Conservation (phyloP, 768 basidiomycete genomes). For the Ramaria rubella region DNA sequence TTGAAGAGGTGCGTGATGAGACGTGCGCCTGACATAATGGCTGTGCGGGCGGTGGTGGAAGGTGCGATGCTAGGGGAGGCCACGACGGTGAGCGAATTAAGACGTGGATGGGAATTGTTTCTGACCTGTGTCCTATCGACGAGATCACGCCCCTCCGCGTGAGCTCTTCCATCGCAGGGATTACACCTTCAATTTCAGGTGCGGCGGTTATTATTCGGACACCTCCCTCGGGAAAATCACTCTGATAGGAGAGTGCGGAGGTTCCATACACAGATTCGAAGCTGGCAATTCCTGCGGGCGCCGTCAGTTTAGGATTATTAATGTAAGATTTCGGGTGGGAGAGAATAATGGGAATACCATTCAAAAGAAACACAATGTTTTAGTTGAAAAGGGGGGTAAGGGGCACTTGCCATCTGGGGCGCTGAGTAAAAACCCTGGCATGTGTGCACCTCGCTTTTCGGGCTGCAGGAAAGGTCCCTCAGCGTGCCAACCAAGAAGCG, state of each 20-base stretch:
- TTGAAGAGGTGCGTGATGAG: conserved; percentile 92
- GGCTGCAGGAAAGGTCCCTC: conserved; percentile 86
- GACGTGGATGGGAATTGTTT: conserved; percentile 10
- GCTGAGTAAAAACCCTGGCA: conserved; percentile 53
- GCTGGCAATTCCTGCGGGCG: conserved; percentile 43
- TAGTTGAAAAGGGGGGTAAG: background rate
- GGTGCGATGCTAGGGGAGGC: conserved; percentile 56
- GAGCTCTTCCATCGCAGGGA: conserved; percentile 57
- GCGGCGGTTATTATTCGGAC: conserved; percentile 82
- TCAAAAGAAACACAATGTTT: too few species aligned
- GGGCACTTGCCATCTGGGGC: conserved; percentile 40
- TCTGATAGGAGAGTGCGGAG: conserved; percentile 21
- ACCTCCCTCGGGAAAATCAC: conserved; percentile 34
- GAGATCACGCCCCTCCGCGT: conserved; percentile 62
- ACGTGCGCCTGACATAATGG: conserved; percentile 66
- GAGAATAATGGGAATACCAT: too few species aligned
- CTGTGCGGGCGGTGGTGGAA: conserved; percentile 63
- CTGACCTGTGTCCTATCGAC: conserved; percentile 84
- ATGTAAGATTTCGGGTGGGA: too few species aligned
- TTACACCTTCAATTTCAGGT: conserved; percentile 80
- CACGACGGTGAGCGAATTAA: conserved; percentile 11
- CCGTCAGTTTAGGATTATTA: too few species aligned
- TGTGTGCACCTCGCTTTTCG: conserved; percentile 80
- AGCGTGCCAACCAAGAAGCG: conserved; percentile 81
- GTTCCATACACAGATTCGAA: conserved; percentile 72